Evolutionary conservation across 108 stramenopile genomes (phyloP), one percentile per base, ranked within the genome.

Genomic region (Fragilaria radians): DNA sequence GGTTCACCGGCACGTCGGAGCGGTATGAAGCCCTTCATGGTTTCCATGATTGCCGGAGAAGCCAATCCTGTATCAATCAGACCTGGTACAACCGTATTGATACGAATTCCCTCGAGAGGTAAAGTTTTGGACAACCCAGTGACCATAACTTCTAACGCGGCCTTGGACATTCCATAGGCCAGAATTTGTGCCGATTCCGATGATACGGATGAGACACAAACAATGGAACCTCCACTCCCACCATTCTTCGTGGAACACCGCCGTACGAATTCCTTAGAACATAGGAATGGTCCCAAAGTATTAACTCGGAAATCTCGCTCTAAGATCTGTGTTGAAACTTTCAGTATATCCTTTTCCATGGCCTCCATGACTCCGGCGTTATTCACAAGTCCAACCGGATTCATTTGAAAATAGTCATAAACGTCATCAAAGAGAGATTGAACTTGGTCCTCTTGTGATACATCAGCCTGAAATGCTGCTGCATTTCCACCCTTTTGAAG

Each of bases 101-200:
- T 67, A 28, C 66, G 56, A 48, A 67, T 67, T 27, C 66, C 66
- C 29, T 67, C 59, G 18, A 61, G 31, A 30, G 66, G 59, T 25
- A 61, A 23, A 28, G 32, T 49, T 33, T 60, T 61, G 46, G 31
- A 25, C 51, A 67, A 54, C 9, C 66, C 66, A 50, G 26, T 61
- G 9, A 61, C 59, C 66, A 67, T 67, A 42, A 56, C 59, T 33
- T 67, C 66, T 11, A 67, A 28, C 4, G 65, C 65, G 26, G 65
- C 65, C 27, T 67, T 67, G 59, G 50, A 52, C 66, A 67, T 67
- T 31, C 59, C 66, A 53, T 67, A 67, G 2, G 59, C 66, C 14
- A 67, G 32, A 1, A 61, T 53, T 52, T 61, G 52, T 21, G 59
- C 66, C 28, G 32, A 42, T 23, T 67, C 59, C 5, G 66, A 48